Conservation (phyloP, 495 filamentous ascomycete species). For the Xylaria telfairii region DNA sequence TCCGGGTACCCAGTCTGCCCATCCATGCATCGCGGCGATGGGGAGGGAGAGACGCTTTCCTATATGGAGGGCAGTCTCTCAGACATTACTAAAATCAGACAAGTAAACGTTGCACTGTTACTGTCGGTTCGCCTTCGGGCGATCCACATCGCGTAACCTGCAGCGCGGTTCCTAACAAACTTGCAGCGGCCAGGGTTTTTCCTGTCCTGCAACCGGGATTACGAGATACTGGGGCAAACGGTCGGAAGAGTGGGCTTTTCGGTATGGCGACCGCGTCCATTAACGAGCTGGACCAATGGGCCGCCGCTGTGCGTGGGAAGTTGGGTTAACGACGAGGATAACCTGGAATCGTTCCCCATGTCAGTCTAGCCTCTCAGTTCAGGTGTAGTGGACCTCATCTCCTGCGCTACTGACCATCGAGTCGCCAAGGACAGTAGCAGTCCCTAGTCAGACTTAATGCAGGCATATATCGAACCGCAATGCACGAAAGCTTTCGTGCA, state of each 20-base stretch:
- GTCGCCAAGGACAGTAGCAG: not conserved
- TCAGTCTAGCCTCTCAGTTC: constrained; percentile 6
- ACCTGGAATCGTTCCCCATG: constrained; percentile 7
- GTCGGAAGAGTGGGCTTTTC: constrained; percentile 1
- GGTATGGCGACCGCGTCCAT: constrained; percentile 12
- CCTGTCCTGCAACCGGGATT: not conserved
- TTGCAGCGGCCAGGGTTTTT: not conserved
- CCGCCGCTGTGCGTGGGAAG: not conserved
- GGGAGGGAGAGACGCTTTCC: not conserved
- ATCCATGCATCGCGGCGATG: not conserved
- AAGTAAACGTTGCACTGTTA: constrained; percentile 3
- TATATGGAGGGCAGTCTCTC: not conserved
- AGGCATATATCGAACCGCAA: not conserved
- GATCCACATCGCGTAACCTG: constrained; percentile 8
- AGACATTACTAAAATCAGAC: not conserved
- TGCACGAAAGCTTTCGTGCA: constrained; percentile 21
- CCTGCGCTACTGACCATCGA: constrained; percentile 1
- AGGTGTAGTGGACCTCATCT: constrained; percentile 22
- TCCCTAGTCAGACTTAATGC: constrained; percentile 1
- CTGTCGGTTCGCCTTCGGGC: constrained; percentile 5
- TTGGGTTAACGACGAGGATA: constrained; percentile 14
- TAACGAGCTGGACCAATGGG: not conserved
- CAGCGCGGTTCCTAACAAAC: not conserved
- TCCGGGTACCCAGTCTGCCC: not conserved
- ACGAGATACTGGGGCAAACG: constrained; percentile 7